A percentile compares a stretch with the other conserved stretches of the same genome.
Evolutionary conservation across 1,284 basidiomycete genomes (phyloP).

Genomic region (Sanghuangporus sanghuang): DNA sequence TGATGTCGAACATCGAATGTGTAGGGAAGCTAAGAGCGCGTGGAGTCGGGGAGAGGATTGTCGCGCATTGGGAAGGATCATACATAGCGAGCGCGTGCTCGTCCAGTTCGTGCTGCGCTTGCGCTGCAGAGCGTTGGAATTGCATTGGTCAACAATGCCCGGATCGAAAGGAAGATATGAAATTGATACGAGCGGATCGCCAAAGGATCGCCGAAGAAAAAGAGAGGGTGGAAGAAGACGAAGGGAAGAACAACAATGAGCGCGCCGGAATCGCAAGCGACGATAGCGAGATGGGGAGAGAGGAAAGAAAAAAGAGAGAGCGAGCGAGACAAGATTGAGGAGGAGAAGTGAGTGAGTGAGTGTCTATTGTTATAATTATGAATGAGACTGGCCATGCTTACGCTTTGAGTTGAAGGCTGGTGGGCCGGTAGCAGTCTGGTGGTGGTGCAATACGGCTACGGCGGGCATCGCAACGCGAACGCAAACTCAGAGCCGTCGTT

Average conservation of each 20-base stretch:
- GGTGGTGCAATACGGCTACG: background rate
- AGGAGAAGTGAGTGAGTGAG: background rate
- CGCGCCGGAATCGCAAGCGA: background rate
- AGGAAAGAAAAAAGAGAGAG: background rate
- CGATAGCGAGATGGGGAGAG: background rate
- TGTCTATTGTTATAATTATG: background rate
- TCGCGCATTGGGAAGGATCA: background rate
- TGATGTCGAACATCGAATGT: slow-evolving; percentile 27
- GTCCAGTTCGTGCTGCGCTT: background rate
- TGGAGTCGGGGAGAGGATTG: slow-evolving; percentile 5
- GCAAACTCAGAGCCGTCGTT: background rate
- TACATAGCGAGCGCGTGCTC: slow-evolving; percentile 1
- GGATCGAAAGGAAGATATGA: no score
- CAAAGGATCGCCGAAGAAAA: background rate
- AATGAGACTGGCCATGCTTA: background rate
- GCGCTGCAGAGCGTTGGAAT: slow-evolving; percentile 1
- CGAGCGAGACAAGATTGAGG: background rate
- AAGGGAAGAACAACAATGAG: background rate
- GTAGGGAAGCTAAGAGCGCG: slow-evolving; percentile 11
- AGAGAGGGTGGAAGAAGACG: background rate
- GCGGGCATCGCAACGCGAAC: background rate
- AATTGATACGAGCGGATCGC: background rate
- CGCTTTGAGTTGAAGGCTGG: background rate
- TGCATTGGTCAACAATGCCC: slow-evolving; percentile 3
- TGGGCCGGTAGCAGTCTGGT: background rate